Percentiles rank a stretch among this genome's conserved stretches.
phyloP scores from a whole-genome alignment of 768 basidiomycete genomes.

The Trametes cinnabarina region DNA sequence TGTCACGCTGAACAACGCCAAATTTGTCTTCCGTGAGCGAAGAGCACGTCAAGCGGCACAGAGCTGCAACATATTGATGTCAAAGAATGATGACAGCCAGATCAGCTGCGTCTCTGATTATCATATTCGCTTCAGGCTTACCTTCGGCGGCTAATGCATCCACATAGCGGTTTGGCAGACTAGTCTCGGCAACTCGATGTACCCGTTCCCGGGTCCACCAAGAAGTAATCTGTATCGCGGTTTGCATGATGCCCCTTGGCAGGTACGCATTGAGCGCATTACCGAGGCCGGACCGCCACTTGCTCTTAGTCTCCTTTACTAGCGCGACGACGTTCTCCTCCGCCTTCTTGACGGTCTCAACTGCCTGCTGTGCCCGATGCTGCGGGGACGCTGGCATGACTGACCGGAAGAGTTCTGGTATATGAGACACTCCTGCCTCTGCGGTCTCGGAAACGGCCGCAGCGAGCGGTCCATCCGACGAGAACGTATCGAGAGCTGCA shows the following conservation, averaged over 20 bases:
- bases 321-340: constrained; percentile 25
- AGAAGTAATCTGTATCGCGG: constrained; percentile 24
- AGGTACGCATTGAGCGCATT: constrained; percentile 26
- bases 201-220: constrained; percentile 64
- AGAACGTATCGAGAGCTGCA: constrained; percentile 53
- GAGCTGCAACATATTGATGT: constrained; percentile 39
- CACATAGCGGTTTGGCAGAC: constrained; percentile 59
- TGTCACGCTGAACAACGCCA: constrained; percentile 82
- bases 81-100: neutral
- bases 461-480: constrained; percentile 48
- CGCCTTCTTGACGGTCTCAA: constrained; percentile 27
- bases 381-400: constrained; percentile 24
- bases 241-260: constrained; percentile 34
- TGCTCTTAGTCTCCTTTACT: constrained; percentile 12
- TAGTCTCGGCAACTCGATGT: constrained; percentile 50
- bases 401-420: constrained; percentile 52
- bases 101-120: no score
- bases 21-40: constrained; percentile 80
- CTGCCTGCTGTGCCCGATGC: constrained; percentile 20
- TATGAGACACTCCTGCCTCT: constrained; percentile 45
- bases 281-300: constrained; percentile 11
- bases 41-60: constrained; percentile 64
- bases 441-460: constrained; percentile 48
- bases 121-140: constrained; percentile 32
- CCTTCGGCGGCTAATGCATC: constrained; percentile 65